Base-by-base conservation (phyloP, 2,329 filamentous ascomycete genomes). In the Phaeosphaeriaceae sp. region DNA sequence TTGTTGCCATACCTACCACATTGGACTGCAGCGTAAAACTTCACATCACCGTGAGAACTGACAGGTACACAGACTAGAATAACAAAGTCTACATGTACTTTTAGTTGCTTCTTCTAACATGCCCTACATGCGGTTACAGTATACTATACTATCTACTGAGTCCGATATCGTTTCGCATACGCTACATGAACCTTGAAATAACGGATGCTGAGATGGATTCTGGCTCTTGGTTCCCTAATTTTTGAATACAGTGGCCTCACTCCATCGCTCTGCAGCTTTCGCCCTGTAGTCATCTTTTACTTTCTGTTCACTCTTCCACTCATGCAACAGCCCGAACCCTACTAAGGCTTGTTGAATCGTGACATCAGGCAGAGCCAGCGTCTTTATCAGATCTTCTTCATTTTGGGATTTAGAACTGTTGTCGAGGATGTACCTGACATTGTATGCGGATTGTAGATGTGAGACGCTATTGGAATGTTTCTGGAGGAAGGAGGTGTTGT, bases 401-500 rank as follows among this genome's bases (percentile, higher is more conserved):
- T 77, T 80, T 63, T 82, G 77, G 2, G 76, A 63, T 64, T 82
- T 79, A 28, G 84, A 80, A 36, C 81, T 82, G 11, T 78, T 73
- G 30, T 84, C 83, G 15, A 92, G 74, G 1, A 84, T 60, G 50
- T 81, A 80, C 53, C 83, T 82, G 18, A 81, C 81, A 47, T 81
- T 81, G 46, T 90, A 80, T 29, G 80, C 86, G 2, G 87, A 81
- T 46, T 89, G 82, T 3, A 87, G 77, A 65, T 90, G 85, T 13
- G 77, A 57, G 5, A 83, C 77, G 68, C 85, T 89, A 47, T 80
- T 71, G 58, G 83, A 83, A 76, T 93, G 81, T 58, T 82, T 79
- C 34, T 80, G 70, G 15, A 86, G 73, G 71, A 86, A 93, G 17
- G 83, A 81, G 32, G 86, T 78, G 71, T 92, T 93, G 75, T 81